These are phyloP conservation scores for Cadophora gregata DNA, from an alignment of 2,329 filamentous ascomycete species.

Conservation along the genomic window DNA sequence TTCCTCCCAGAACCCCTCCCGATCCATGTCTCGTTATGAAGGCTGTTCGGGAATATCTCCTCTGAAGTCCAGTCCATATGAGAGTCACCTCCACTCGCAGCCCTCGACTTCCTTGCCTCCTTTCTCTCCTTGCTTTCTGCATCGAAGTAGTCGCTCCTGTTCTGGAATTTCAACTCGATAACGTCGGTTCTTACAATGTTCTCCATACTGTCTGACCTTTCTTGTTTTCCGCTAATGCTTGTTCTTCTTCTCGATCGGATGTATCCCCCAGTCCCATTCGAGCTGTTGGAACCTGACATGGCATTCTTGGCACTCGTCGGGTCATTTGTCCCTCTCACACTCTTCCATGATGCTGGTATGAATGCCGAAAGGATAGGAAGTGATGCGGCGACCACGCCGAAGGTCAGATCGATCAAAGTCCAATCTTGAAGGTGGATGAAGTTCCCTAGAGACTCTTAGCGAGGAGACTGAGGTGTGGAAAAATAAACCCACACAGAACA, in stretches of 20 bases:
- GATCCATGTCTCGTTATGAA: not conserved
- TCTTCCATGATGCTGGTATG: slow-evolving; percentile 27
- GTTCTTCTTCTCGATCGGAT: slow-evolving; percentile 20
- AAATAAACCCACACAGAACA: slow-evolving; percentile 19
- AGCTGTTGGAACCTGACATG: not conserved
- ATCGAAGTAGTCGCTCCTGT: slow-evolving; percentile 19
- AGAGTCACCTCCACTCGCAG: not conserved
- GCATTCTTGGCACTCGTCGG: not conserved
- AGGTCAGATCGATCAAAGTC: slow-evolving; percentile 44
- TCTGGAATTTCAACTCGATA: slow-evolving; percentile 29
- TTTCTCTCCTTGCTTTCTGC: not conserved
- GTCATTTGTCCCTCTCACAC: slow-evolving; percentile 16
- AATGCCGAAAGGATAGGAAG: slow-evolving; percentile 45
- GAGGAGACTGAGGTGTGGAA: slow-evolving; percentile 18
- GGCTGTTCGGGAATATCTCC: not conserved
- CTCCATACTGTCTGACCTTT: slow-evolving; percentile 28
- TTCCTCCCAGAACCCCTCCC: slow-evolving; percentile 1
- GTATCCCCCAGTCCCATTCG: slow-evolving; percentile 6
- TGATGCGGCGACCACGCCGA: slow-evolving; percentile 45
- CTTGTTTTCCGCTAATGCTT: slow-evolving; percentile 19
- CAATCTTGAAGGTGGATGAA: slow-evolving; percentile 43
- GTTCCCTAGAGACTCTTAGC: slow-evolving; percentile 37
- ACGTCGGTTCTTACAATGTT: slow-evolving; percentile 34
- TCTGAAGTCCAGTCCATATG: not conserved
- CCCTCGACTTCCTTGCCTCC: not conserved